Evolutionary conservation across 345 rosid genomes (phyloP), one percentile per base, ranked within the genome.

Genomic region (Rhodamnia argentea): DNA sequence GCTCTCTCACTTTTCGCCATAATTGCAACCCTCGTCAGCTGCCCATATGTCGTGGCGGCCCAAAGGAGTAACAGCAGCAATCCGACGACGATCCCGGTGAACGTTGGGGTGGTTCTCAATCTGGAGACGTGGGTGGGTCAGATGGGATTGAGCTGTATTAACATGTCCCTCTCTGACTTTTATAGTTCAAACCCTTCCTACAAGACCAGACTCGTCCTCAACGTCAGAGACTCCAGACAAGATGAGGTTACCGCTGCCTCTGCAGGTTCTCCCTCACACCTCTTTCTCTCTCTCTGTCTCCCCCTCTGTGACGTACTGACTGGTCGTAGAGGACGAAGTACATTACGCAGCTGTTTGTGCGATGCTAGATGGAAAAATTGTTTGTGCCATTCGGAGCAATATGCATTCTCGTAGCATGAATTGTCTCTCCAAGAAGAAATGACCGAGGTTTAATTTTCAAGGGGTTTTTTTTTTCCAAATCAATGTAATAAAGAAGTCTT

Each of bases 1-100:
- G 74, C 20, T 60, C 40, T 60, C 74, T 60, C 74, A 14, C 0
- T 60, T 60, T 27, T 60, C 2, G 7, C 32, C 4, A n/a, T 59
- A 15, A 0, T n/a, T 8, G 1, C 32, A 0, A 59, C 70, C 70
- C 6, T 59, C 18, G n/a, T 16, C 0, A 4, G 27, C 13, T 32
- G 37, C 70, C 18, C 37, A 13, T 32, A 4, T 16, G 3, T 13
- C 2, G 70, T 4, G 14, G 10, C 12, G 37, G 70, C 70, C 2
- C 37, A 60, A 18, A 12, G 15, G 15, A 58, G 16, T 12, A 58
- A 26, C 8, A 26, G 13, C 64, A 5, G 1, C 64, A 26, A 12
- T 58, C 29, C 64, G 13, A 12, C 15, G 10, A 64, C 42, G 6
- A 14, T 29, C 23, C 12, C 76, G 2, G 64, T 59, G 14, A 59